Evolutionary conservation across 345 rosid genomes (phyloP).

Genomic region (Physaria fendleri): DNA sequence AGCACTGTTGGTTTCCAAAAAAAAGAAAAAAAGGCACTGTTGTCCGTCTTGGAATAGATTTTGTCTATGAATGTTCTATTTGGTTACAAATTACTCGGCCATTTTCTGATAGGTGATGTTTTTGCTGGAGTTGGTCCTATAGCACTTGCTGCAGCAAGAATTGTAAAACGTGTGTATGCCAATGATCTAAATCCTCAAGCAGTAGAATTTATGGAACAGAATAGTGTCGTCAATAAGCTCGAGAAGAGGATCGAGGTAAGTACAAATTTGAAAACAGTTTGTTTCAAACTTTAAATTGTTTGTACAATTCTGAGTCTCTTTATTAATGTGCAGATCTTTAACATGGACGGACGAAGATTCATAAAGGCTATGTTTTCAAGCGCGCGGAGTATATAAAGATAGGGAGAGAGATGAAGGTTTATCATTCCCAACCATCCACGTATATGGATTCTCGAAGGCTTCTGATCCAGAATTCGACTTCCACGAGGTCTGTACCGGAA

Average conservation of each 20-base stretch:
- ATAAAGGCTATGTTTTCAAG: constrained; percentile 65
- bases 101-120: constrained; percentile 61
- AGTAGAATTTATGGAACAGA: constrained; percentile 68
- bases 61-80: not conserved
- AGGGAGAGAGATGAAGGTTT: constrained; percentile 34
- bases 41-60: not conserved
- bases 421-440: constrained; percentile 64
- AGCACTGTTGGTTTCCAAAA: too few species aligned
- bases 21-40: too few species aligned
- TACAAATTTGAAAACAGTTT: not conserved
- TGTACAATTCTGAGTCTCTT: not conserved
- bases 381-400: constrained; percentile 53
- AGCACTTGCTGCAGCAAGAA: constrained; percentile 73
- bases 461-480: constrained; percentile 88
- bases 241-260: constrained; percentile 68
- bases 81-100: constrained; percentile 2
- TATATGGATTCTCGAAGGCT: constrained; percentile 92
- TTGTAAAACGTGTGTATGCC: constrained; percentile 77
- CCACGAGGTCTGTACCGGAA: too few species aligned
- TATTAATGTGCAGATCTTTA: constrained; percentile 45
- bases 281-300: not conserved
- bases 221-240: constrained; percentile 65
- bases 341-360: constrained; percentile 93
- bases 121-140: constrained; percentile 84
- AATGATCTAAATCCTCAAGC: constrained; percentile 89